Percentiles rank a stretch among this genome's conserved stretches.
These are phyloP conservation scores for Coemansia sp. DNA, from an alignment of 192 early-diverging fungal species.

Conservation along the genomic window DNA sequence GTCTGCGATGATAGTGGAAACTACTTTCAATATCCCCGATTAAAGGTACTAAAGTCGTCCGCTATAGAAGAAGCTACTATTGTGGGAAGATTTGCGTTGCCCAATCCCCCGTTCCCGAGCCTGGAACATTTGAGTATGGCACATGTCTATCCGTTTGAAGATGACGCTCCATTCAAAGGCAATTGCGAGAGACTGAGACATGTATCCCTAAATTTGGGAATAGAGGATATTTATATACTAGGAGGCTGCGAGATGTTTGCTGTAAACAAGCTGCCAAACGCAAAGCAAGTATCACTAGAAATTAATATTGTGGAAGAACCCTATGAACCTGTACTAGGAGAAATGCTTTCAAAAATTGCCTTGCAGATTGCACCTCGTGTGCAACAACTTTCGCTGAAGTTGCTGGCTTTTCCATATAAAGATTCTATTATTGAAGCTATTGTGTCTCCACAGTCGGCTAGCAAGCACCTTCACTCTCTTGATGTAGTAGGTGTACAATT, in stretches of 20 bases:
- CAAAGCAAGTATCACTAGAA: neutral
- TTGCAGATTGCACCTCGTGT: neutral
- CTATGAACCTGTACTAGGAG: neutral
- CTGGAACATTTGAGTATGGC: neutral
- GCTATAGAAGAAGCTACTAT: neutral
- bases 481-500: neutral
- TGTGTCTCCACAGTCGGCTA: neutral
- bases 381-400: neutral
- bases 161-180: neutral
- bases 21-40: neutral
- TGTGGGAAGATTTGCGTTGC: neutral
- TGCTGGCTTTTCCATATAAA: neutral
- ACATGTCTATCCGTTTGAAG: conserved; percentile 1
- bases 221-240: neutral
- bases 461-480: neutral
- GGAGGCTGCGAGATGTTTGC: neutral
- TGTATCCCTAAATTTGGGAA: neutral
- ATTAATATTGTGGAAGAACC: neutral
- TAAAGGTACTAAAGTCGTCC: conserved; percentile 5
- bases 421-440: neutral
- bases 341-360: conserved; percentile 6
- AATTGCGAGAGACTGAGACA: neutral
- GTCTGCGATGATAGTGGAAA: neutral
- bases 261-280: neutral
- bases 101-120: neutral